A percentile compares a stretch with the other conserved stretches of the same genome.
Evolutionary conservation across 208 protist species (phyloP).

Genomic region (Naegleria gruberi): DNA sequence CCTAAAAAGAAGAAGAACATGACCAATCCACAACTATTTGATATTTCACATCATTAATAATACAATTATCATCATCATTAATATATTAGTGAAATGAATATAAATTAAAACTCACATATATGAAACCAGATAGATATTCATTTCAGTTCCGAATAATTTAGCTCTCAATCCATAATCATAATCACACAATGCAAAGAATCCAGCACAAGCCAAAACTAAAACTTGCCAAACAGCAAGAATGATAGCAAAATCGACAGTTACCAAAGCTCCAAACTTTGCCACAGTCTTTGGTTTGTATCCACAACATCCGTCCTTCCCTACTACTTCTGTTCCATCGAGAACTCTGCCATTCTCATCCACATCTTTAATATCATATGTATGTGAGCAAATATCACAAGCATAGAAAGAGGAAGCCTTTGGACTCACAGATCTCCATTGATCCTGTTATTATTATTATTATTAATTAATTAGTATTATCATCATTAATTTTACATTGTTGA

Average conservation of each 20-base stretch:
- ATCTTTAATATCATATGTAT: background rate
- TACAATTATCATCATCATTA: background rate
- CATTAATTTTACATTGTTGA: too few species aligned
- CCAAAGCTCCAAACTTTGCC: background rate
- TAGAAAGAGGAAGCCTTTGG: background rate
- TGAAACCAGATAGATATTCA: background rate
- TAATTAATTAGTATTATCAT: too few species aligned
- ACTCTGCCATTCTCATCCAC: background rate
- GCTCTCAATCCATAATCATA: background rate
- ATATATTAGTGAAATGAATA: background rate
- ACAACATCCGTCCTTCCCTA: background rate
- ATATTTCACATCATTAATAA: background rate
- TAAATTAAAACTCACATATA: background rate
- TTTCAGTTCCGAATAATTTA: background rate
- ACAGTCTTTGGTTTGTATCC: background rate
- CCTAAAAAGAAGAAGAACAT: background rate
- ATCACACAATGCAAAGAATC: background rate
- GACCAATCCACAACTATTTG: background rate
- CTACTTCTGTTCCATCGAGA: background rate
- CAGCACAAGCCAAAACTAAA: background rate
- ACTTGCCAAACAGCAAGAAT: background rate
- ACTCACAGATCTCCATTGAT: background rate
- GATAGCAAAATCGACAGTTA: background rate
- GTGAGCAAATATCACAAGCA: background rate
- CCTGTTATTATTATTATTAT: too few species aligned